A percentile compares a stretch with the other conserved stretches of the same genome.
Conservation (phyloP, 208 protist species). For the Leishmania aethiopica region DNA sequence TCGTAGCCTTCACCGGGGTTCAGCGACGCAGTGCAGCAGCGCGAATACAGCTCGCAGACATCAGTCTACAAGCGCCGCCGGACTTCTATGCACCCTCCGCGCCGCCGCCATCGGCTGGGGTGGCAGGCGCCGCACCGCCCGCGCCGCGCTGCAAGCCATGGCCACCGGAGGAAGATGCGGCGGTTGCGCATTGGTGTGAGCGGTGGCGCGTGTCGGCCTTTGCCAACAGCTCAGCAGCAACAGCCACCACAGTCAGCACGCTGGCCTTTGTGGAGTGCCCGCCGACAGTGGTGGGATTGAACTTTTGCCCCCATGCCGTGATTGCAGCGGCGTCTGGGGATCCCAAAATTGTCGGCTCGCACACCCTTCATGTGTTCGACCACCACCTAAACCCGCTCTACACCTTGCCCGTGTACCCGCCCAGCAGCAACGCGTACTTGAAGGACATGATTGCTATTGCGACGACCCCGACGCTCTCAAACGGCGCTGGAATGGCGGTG, state of each 20-base stretch:
- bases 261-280: slow-evolving; percentile 34
- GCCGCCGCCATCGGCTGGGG: not conserved
- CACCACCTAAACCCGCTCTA: slow-evolving; percentile 25
- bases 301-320: slow-evolving; percentile 33
- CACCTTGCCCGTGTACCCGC: slow-evolving; percentile 30
- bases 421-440: slow-evolving; percentile 33
- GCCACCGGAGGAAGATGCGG: slow-evolving; percentile 23
- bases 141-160: slow-evolving; percentile 13
- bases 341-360: slow-evolving; percentile 26
- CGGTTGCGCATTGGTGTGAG: slow-evolving; percentile 24
- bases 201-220: slow-evolving; percentile 28
- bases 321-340: slow-evolving; percentile 36
- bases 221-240: slow-evolving; percentile 7
- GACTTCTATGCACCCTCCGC: slow-evolving; percentile 15
- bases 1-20: slow-evolving; percentile 52
- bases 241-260: slow-evolving; percentile 5
- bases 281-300: slow-evolving; percentile 24
- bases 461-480: slow-evolving; percentile 24
- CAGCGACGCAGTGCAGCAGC: slow-evolving; percentile 22
- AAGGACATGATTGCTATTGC: slow-evolving; percentile 48
- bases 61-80: slow-evolving; percentile 14
- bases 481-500: slow-evolving; percentile 30
- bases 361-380: slow-evolving; percentile 41
- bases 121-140: not conserved
- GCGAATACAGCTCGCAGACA: slow-evolving; percentile 37